These are phyloP conservation scores for Amanita rubescens DNA, from an alignment of 768 basidiomycete species.

Conservation along the genomic window DNA sequence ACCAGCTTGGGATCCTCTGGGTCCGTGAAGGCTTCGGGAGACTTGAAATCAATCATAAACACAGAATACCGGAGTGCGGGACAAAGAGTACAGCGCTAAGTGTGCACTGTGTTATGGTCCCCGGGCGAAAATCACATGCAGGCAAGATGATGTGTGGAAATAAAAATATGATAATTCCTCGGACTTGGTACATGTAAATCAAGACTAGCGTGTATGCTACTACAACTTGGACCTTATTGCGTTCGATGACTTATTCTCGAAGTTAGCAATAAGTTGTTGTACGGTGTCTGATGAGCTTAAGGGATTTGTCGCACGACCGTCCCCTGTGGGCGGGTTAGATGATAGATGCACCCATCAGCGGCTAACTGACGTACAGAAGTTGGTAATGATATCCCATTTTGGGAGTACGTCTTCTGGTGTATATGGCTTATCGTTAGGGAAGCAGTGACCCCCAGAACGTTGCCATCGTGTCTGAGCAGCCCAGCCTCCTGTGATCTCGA, in stretches of 20 bases:
- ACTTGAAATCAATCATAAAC: slow-evolving; percentile 33
- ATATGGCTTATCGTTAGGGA: slow-evolving; percentile 69
- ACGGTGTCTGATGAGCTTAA: slow-evolving; percentile 66
- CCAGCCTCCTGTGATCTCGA: slow-evolving; percentile 90
- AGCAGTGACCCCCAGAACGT: slow-evolving; percentile 78
- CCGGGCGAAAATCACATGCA: slow-evolving; percentile 17
- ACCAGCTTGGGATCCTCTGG: slow-evolving; percentile 80
- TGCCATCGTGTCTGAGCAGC: slow-evolving; percentile 92
- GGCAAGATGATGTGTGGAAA: too few species aligned
- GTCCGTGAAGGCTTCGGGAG: slow-evolving; percentile 53
- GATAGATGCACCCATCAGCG: not conserved
- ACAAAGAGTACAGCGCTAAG: not conserved
- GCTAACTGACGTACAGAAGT: slow-evolving; percentile 54
- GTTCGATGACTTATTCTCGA: slow-evolving; percentile 38
- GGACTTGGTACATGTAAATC: not conserved
- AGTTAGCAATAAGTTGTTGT: slow-evolving; percentile 54
- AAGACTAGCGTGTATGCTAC: slow-evolving; percentile 1
- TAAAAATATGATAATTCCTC: too few species aligned
- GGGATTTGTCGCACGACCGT: slow-evolving; percentile 80
- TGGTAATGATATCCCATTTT: slow-evolving; percentile 80
- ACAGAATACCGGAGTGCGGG: not conserved
- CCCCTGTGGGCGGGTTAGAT: slow-evolving; percentile 38
- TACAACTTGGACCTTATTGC: slow-evolving; percentile 47
- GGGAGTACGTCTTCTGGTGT: slow-evolving; percentile 74
- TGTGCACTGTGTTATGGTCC: not conserved